Evolutionary conservation across 164 flowering plant genomes (phyloP).

Genomic region (Kalanchoe fedtschenkoi): DNA sequence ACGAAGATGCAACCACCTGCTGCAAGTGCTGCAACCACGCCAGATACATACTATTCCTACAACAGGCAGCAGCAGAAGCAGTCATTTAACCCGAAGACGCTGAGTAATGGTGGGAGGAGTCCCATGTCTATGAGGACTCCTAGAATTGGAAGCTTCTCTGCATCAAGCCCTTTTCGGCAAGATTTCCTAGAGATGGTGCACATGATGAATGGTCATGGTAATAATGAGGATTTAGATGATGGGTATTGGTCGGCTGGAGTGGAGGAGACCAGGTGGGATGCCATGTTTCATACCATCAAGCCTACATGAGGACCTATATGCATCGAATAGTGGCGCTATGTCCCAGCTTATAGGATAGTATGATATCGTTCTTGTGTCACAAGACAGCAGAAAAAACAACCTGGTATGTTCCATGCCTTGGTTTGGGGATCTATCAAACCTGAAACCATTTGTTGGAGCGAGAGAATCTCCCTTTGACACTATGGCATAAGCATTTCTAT

Average conservation of each 20-base stretch:
- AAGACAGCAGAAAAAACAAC: too few relatives aligned
- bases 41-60: not conserved
- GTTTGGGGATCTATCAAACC: too few relatives aligned
- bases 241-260: constrained; percentile 27
- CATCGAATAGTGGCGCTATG: too few relatives aligned
- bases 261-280: constrained; percentile 57
- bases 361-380: too few relatives aligned
- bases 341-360: too few relatives aligned
- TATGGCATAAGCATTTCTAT: too few relatives aligned
- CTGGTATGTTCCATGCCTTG: too few relatives aligned
- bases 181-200: constrained; percentile 17
- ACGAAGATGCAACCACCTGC: constrained; percentile 11
- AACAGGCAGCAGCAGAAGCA: not conserved
- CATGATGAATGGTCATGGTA: not conserved
- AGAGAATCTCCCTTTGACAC: too few relatives aligned
- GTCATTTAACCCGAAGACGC: constrained; percentile 14
- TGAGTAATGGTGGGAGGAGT: constrained; percentile 49
- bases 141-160: constrained; percentile 16
- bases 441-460: too few relatives aligned
- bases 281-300: constrained; percentile 55
- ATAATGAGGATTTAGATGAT: constrained; percentile 16
- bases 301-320: constrained; percentile 45
- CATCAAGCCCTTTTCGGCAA: constrained; percentile 29
- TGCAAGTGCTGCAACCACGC: not conserved
- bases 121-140: constrained; percentile 7